Percentiles rank a stretch among this genome's conserved stretches.
Evolutionary conservation across 805 yeast genomes (phyloP).

Genomic region (Cyberlindnera samutprakarnensis): DNA sequence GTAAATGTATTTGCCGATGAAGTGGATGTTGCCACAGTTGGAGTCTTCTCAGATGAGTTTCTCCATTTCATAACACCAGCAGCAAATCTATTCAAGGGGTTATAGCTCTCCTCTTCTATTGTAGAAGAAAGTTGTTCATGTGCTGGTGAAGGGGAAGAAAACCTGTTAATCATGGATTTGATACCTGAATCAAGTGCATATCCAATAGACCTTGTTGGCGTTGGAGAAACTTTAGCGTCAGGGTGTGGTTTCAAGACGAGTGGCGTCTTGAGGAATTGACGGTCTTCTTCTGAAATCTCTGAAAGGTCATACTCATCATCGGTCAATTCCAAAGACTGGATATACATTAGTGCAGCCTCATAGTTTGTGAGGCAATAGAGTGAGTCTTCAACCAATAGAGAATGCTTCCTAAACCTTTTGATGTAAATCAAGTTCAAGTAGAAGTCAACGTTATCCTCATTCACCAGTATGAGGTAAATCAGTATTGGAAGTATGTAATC

Average conservation of each 20-base stretch:
- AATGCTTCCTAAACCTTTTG: slow-evolving; percentile 17
- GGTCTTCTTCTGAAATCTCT: slow-evolving; percentile 10
- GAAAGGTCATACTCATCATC: slow-evolving; percentile 7
- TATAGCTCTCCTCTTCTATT: slow-evolving; percentile 2
- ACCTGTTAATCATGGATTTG: slow-evolving; percentile 8
- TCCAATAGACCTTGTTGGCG: slow-evolving; percentile 3
- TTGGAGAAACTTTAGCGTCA: neutral
- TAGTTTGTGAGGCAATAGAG: slow-evolving; percentile 20
- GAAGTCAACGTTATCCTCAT: slow-evolving; percentile 6
- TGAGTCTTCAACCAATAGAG: slow-evolving; percentile 11
- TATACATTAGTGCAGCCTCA: slow-evolving; percentile 20
- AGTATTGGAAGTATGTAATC: slow-evolving; percentile 20
- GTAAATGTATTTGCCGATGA: neutral
- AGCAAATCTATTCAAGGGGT: slow-evolving; percentile 16
- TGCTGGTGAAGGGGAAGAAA: slow-evolving; percentile 2
- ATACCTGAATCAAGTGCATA: slow-evolving; percentile 11
- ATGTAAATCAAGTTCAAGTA: slow-evolving; percentile 17
- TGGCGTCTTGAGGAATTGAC: neutral
- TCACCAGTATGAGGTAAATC: slow-evolving; percentile 15
- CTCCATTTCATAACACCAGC: slow-evolving; percentile 20
- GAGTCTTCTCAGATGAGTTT: neutral
- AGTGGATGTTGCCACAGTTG: neutral
- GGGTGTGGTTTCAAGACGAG: neutral
- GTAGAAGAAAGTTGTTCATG: slow-evolving; percentile 1
- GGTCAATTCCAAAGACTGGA: slow-evolving; percentile 8